phyloP scores from a whole-genome alignment of 805 yeast genomes.

The Candida sonorensis region DNA sequence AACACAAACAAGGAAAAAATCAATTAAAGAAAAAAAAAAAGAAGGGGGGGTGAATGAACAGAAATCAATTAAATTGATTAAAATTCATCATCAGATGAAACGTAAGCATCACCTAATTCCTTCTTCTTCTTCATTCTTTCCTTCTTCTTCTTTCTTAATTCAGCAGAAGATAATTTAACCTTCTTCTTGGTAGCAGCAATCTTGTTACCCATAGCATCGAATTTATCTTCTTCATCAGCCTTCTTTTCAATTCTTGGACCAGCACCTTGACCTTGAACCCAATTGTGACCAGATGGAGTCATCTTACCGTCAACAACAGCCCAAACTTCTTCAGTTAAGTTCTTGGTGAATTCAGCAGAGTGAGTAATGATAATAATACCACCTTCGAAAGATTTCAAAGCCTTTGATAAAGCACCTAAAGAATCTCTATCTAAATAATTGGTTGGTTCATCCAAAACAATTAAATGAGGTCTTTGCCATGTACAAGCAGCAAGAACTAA shows the following conservation, averaged over 20 bases:
- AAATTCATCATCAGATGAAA: constrained; percentile 90
- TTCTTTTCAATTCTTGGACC: constrained; percentile 99
- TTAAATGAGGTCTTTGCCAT: constrained; percentile 99
- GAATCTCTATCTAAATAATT: constrained; percentile 99
- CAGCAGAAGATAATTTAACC: constrained; percentile 97
- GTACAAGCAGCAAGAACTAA: constrained; percentile 99
- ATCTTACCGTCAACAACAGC: constrained; percentile 96
- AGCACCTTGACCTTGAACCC: constrained; percentile 99
- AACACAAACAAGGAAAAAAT: constrained; percentile 1
- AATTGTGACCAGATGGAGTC: constrained; percentile 99
- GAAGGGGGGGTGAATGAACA: constrained; percentile 2
- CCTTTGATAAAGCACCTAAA: constrained; percentile 98
- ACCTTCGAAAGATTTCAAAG: constrained; percentile 98
- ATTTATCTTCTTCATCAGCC: constrained; percentile 92
- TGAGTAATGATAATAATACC: constrained; percentile 99
- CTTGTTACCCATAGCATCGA: constrained; percentile 99
- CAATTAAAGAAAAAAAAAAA: constrained; percentile 7
- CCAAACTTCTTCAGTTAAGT: constrained; percentile 99
- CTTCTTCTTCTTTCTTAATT: constrained; percentile 99
- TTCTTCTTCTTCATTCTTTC: constrained; percentile 99
- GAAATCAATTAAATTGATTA: constrained; percentile 27
- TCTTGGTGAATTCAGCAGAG: constrained; percentile 99
- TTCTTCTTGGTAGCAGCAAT: constrained; percentile 93
- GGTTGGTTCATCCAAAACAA: constrained; percentile 99
- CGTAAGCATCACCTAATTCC: constrained; percentile 99